Percentiles rank a stretch among this genome's conserved stretches.
phyloP scores from a whole-genome alignment of 1,139 yeast genomes.

The Hansenula sp. region DNA sequence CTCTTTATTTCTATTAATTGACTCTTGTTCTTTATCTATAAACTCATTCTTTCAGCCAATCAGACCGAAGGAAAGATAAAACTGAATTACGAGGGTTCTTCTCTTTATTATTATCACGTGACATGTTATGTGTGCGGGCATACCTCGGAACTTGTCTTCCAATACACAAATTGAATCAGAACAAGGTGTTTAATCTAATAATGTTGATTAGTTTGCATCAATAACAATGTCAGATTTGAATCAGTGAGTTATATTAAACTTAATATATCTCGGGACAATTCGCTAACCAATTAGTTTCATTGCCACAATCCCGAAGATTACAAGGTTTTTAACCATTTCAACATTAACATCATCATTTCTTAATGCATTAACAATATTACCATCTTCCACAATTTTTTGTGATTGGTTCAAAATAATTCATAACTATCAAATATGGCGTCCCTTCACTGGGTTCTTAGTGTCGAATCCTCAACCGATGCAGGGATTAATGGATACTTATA shows the following conservation, averaged over 20 bases:
- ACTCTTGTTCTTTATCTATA: no score
- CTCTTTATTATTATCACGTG: no score
- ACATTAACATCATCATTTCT: conserved; percentile 32
- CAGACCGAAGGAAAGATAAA: no score
- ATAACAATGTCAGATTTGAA: conserved; percentile 13
- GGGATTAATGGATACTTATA: conserved; percentile 50
- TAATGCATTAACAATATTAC: conserved; percentile 27
- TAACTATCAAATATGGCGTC: conserved; percentile 39
- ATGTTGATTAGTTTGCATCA: no score
- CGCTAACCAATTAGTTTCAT: conserved; percentile 26
- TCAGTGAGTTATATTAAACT: conserved; percentile 11
- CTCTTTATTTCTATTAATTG: no score
- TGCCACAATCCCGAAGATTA: conserved; percentile 32
- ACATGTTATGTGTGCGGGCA: no score
- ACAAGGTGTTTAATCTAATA: no score
- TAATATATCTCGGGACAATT: no score
- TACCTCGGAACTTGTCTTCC: no score
- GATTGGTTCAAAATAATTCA: conserved; percentile 25
- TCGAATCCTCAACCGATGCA: conserved; percentile 39
- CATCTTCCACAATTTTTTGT: conserved; percentile 23
- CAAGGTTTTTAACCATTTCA: conserved; percentile 31
- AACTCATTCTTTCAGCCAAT: no score
- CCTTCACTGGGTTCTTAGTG: conserved; percentile 46
- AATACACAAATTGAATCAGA: no score
- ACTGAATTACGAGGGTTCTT: no score